Evolutionary conservation across 2,329 filamentous ascomycete genomes (phyloP).

Genomic region (Colletotrichum viniferum): DNA sequence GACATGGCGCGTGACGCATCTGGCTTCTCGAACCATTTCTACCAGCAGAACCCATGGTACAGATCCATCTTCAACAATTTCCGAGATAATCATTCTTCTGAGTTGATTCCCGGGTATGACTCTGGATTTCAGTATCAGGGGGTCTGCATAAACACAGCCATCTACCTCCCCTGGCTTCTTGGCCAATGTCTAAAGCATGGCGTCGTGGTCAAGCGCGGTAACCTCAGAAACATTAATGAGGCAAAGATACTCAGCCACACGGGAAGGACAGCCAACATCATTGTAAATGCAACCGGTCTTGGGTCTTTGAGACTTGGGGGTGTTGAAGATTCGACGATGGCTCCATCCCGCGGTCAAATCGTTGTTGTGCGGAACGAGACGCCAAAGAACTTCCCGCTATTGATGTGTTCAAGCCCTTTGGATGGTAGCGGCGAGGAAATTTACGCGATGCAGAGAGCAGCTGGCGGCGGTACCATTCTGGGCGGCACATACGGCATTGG

Average conservation of each 20-base stretch:
- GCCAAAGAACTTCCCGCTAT: conserved; percentile 67
- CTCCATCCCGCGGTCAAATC: conserved; percentile 73
- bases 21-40: conserved; percentile 69
- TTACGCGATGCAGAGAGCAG: conserved; percentile 85
- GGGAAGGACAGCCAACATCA: conserved; percentile 59
- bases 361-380: conserved; percentile 83
- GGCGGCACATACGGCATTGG: conserved; percentile 85
- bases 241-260: conserved; percentile 63
- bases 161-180: conserved; percentile 74
- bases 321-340: conserved; percentile 67
- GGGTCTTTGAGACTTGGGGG: conserved; percentile 68
- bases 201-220: conserved; percentile 55
- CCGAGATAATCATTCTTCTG: conserved; percentile 58
- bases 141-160: conserved; percentile 75
- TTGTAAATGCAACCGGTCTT: conserved; percentile 75
- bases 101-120: conserved; percentile 63
- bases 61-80: conserved; percentile 74
- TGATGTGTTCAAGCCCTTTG: conserved; percentile 65
- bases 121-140: conserved; percentile 66
- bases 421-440: conserved; percentile 74
- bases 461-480: conserved; percentile 78
- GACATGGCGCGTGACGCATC: conserved; percentile 60
- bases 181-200: conserved; percentile 69
- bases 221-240: conserved; percentile 65
- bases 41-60: conserved; percentile 72